phyloP scores from a whole-genome alignment of 495 filamentous ascomycete species.

The Xylaria bambusicola region DNA sequence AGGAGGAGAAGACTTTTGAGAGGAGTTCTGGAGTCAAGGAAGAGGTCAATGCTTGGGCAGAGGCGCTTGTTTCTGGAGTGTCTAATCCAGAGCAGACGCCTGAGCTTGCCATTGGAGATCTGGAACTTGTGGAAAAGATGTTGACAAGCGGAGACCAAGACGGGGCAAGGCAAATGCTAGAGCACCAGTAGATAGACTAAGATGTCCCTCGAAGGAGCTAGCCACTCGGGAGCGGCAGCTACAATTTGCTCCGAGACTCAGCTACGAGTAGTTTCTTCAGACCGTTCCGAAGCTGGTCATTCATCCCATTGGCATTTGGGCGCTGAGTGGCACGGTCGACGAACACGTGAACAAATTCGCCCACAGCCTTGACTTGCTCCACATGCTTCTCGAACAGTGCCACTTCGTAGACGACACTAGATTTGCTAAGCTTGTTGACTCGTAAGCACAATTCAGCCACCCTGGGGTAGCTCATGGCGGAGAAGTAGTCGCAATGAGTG shows the following conservation, averaged over 20 bases:
- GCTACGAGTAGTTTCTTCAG: conserved; percentile 44
- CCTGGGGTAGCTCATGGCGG: conserved; percentile 78
- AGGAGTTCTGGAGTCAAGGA: conserved; percentile 61
- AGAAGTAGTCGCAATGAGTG: conserved; percentile 82
- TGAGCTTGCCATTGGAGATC: conserved; percentile 68
- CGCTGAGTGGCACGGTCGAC: conserved; percentile 72
- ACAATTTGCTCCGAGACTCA: conserved; percentile 28
- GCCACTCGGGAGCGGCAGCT: no score
- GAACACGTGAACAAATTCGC: conserved; percentile 87
- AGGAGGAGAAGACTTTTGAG: conserved; percentile 55
- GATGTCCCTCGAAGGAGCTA: no score
- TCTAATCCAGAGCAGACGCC: conserved; percentile 59
- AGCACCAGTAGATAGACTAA: conserved; percentile 32
- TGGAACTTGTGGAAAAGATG: conserved; percentile 69
- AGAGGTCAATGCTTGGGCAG: conserved; percentile 69
- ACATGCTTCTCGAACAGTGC: conserved; percentile 78
- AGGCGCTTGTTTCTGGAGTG: conserved; percentile 51
- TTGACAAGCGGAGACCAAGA: conserved; percentile 61
- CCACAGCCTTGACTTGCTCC: conserved; percentile 80
- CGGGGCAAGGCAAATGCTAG: conserved; percentile 47
- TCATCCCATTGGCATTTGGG: conserved; percentile 64
- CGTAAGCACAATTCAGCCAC: conserved; percentile 78
- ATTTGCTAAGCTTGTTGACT: conserved; percentile 80
- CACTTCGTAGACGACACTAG: conserved; percentile 90
- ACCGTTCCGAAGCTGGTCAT: conserved; percentile 50